These are phyloP conservation scores for Tylopilus plumbeoviolaceoides DNA, from an alignment of 768 basidiomycete genomes.

Conservation along the genomic window DNA sequence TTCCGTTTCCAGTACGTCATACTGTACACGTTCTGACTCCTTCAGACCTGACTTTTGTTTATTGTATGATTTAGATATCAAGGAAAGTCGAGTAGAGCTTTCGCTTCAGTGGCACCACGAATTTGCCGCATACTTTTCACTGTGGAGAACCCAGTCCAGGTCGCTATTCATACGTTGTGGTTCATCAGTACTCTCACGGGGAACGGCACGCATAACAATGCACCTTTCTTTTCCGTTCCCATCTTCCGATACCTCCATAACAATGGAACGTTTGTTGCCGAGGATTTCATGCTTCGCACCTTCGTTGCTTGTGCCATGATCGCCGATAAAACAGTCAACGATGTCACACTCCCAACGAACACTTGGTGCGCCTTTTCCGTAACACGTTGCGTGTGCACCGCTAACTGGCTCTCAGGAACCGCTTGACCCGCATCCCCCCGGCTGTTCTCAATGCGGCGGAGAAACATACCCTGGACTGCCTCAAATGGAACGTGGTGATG, in stretches of 20 bases:
- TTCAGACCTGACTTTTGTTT: neutral
- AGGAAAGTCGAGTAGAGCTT: slow-evolving; percentile 2
- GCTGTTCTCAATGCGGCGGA: slow-evolving; percentile 25
- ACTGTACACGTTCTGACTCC: neutral
- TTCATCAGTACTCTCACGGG: slow-evolving; percentile 27
- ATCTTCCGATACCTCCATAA: slow-evolving; percentile 29
- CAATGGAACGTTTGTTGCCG: slow-evolving; percentile 24
- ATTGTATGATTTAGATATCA: slow-evolving; percentile 14
- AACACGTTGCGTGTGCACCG: neutral
- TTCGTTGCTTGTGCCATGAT: slow-evolving; percentile 36
- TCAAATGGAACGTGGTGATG: slow-evolving; percentile 25
- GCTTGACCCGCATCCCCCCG: slow-evolving; percentile 19
- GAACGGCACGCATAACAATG: slow-evolving; percentile 11
- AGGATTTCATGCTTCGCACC: slow-evolving; percentile 34
- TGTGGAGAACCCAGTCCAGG: slow-evolving; percentile 27
- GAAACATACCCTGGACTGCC: slow-evolving; percentile 13
- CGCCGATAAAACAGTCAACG: slow-evolving; percentile 33
- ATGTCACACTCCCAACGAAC: slow-evolving; percentile 27
- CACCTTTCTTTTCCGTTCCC: slow-evolving; percentile 26
- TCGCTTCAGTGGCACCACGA: slow-evolving; percentile 12
- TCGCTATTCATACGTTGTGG: slow-evolving; percentile 31
- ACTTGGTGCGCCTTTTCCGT: slow-evolving; percentile 23
- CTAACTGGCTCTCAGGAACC: slow-evolving; percentile 20
- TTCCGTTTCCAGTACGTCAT: slow-evolving; percentile 22
- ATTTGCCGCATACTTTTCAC: slow-evolving; percentile 20